A percentile compares a stretch with the other conserved stretches of the same genome.
Conservation (phyloP, 305 asterid species). For the Rubia peregrina region DNA sequence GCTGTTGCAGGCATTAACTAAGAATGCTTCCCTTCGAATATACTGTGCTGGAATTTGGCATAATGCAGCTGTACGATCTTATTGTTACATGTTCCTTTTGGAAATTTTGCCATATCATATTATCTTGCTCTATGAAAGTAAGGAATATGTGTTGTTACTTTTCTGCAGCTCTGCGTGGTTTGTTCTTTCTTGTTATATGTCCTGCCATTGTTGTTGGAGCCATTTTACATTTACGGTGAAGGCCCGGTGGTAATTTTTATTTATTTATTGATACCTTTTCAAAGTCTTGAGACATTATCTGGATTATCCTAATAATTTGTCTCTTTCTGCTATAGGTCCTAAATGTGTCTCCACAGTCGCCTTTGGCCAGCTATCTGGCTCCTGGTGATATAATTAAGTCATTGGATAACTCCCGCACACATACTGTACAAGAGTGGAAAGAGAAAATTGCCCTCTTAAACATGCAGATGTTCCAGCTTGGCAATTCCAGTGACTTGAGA, state of each 20-base stretch:
- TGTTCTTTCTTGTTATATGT: constrained; percentile 52
- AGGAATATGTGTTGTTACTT: constrained; percentile 19
- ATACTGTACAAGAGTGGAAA: constrained; percentile 58
- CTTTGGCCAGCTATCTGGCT: constrained; percentile 56
- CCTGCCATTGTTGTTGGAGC: constrained; percentile 56
- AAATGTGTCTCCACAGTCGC: constrained; percentile 56
- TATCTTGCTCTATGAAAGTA: constrained; percentile 1
- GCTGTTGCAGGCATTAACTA: constrained; percentile 49
- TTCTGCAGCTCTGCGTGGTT: constrained; percentile 60
- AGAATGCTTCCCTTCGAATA: constrained; percentile 66
- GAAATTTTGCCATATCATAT: not conserved
- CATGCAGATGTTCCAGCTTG: constrained; percentile 26
- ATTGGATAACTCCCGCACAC: constrained; percentile 42
- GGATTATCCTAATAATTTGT: constrained; percentile 13
- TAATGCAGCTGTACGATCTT: constrained; percentile 63
- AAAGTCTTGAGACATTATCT: constrained; percentile 6
- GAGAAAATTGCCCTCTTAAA: constrained; percentile 33
- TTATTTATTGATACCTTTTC: not conserved
- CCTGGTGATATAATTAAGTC: constrained; percentile 54
- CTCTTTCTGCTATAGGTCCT: constrained; percentile 47
- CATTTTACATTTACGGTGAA: constrained; percentile 62
- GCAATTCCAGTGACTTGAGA: constrained; percentile 25
- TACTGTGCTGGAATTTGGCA: constrained; percentile 97
- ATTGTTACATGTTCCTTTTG: not conserved
- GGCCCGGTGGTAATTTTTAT: constrained; percentile 49